A percentile compares a stretch with the other conserved stretches of the same genome.
phyloP scores from a whole-genome alignment of 768 basidiomycete species.

The Psilocybe cyanescens region DNA sequence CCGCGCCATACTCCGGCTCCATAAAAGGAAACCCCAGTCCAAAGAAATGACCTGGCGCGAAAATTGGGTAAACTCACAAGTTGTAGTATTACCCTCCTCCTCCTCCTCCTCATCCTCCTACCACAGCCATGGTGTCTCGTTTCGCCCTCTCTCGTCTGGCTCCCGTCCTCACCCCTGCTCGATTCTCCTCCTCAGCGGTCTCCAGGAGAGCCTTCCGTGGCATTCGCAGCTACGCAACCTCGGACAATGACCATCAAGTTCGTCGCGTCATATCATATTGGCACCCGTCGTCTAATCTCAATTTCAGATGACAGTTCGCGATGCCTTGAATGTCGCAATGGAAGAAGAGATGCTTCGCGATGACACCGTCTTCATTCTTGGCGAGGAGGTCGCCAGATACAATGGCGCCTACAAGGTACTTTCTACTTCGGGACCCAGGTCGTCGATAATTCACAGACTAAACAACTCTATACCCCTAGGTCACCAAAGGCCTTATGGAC shows the following conservation, averaged over 20 bases:
- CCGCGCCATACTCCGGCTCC: constrained; percentile 10
- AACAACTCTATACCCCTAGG: constrained; percentile 45
- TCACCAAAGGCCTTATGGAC: constrained; percentile 98
- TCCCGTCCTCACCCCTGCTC: constrained; percentile 57
- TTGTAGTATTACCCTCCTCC: constrained; percentile 22
- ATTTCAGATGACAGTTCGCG: constrained; percentile 93
- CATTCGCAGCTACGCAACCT: constrained; percentile 68
- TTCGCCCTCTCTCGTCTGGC: constrained; percentile 67
- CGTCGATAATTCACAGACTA: constrained; percentile 10
- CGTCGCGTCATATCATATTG: constrained; percentile 27
- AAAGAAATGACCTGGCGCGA: constrained; percentile 30
- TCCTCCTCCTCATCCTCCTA: constrained; percentile 27
- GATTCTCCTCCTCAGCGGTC: constrained; percentile 43
- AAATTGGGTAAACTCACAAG: constrained; percentile 23
- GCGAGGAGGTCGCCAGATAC: constrained; percentile 98
- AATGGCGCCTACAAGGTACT: constrained; percentile 95
- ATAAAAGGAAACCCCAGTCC: constrained; percentile 32
- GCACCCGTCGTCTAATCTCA: constrained; percentile 7
- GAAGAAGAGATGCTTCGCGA: constrained; percentile 99
- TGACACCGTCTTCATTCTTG: constrained; percentile 92
- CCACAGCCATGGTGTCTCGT: constrained; percentile 59
- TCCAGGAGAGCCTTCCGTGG: constrained; percentile 44
- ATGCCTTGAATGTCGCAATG: constrained; percentile 97
- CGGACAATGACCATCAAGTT: constrained; percentile 48
- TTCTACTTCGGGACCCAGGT: not conserved